phyloP scores from a whole-genome alignment of 768 basidiomycete species.

The Tylopilus sp. region DNA sequence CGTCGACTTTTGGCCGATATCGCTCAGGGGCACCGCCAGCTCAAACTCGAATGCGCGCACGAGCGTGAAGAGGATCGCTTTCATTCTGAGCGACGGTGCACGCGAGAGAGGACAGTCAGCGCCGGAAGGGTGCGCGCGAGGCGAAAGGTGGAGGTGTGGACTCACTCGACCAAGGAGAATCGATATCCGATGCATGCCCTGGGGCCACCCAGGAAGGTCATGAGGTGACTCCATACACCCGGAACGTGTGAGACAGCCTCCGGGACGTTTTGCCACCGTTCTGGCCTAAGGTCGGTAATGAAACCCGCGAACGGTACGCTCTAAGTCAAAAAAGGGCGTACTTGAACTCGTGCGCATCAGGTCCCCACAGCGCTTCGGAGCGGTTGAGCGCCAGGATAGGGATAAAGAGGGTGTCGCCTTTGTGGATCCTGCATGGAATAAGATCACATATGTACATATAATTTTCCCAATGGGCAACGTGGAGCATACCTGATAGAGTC shows the following conservation, averaged over 20 bases:
- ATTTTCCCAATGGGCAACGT: neutral
- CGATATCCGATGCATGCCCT: constrained; percentile 67
- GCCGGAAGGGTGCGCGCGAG: neutral
- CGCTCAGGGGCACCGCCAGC: constrained; percentile 6
- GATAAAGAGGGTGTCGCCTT: constrained; percentile 46
- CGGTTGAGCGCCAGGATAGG: constrained; percentile 55
- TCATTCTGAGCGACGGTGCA: constrained; percentile 1
- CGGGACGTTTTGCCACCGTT: constrained; percentile 56
- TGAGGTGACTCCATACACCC: constrained; percentile 56
- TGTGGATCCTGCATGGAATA: constrained; percentile 30
- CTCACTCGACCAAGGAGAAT: constrained; percentile 59
- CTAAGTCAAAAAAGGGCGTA: constrained; percentile 21
- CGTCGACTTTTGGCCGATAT: neutral
- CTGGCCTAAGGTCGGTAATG: constrained; percentile 42
- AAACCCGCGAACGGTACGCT: neutral
- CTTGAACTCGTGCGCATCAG: constrained; percentile 60
- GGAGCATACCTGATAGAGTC: constrained; percentile 36
- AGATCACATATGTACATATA: no score
- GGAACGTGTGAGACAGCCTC: constrained; percentile 45
- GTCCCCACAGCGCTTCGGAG: constrained; percentile 54
- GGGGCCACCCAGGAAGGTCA: constrained; percentile 64
- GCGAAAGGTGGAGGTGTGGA: constrained; percentile 1
- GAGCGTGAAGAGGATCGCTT: constrained; percentile 7
- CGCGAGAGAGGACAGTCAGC: neutral
- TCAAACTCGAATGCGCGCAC: constrained; percentile 11